Conservation (phyloP, 2,329 filamentous ascomycete species). For the Neopestalotiopsis sp. region DNA sequence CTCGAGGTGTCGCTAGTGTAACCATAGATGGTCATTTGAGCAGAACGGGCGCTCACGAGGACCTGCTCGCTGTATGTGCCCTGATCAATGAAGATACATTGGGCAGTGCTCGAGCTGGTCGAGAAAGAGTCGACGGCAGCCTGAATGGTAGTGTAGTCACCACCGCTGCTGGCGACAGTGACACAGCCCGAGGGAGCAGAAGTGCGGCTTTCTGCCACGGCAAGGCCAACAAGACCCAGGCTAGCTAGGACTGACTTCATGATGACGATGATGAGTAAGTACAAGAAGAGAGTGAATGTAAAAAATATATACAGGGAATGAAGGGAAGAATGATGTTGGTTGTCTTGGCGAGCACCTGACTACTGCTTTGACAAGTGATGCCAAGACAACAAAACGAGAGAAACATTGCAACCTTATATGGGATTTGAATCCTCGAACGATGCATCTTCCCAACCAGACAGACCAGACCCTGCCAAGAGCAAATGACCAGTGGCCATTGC, state of each 20-base stretch:
- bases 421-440: neutral
- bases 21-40: constrained; percentile 61
- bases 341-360: neutral
- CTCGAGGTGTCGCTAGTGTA: constrained; percentile 58
- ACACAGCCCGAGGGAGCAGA: constrained; percentile 54
- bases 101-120: constrained; percentile 49
- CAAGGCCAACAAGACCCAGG: constrained; percentile 24
- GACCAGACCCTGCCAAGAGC: neutral
- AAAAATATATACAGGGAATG: neutral
- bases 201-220: constrained; percentile 39
- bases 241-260: constrained; percentile 23
- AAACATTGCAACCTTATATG: constrained; percentile 16
- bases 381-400: neutral
- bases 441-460: neutral
- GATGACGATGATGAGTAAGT: constrained; percentile 17
- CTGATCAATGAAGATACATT: constrained; percentile 66
- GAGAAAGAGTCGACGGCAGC: constrained; percentile 63
- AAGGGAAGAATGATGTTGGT: neutral
- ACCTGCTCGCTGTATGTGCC: constrained; percentile 68
- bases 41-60: constrained; percentile 52
- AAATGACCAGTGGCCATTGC: constrained; percentile 6
- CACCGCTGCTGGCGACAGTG: constrained; percentile 46
- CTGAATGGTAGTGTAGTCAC: constrained; percentile 49
- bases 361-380: neutral
- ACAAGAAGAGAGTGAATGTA: neutral